Percentiles rank a stretch among this genome's conserved stretches.
phyloP scores from a whole-genome alignment of 1,284 basidiomycete genomes.

The Irpex rosettiformis region DNA sequence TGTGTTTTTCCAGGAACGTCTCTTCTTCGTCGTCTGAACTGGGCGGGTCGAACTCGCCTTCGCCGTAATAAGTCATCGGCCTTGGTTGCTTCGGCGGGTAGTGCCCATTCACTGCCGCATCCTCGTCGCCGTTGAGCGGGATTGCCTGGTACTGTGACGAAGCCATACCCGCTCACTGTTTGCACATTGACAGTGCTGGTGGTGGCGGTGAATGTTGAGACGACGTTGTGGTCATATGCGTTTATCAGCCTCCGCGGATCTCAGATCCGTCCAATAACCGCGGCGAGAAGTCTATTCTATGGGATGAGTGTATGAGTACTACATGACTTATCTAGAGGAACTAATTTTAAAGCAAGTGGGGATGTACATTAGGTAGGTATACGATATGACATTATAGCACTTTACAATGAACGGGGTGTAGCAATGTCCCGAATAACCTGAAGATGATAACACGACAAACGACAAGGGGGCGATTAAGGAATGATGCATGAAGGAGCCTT shows the following conservation, averaged over 20 bases:
- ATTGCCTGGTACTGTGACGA: conserved; percentile 21
- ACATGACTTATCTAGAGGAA: neutral
- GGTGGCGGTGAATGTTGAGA: too few relatives aligned
- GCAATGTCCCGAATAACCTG: neutral
- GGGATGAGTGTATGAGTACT: neutral
- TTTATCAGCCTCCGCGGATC: too few relatives aligned
- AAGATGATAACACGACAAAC: neutral
- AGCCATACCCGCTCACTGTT: too few relatives aligned
- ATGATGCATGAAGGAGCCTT: conserved; percentile 3
- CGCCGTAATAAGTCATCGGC: conserved; percentile 56
- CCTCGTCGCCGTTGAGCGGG: conserved; percentile 19
- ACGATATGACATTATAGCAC: conserved; percentile 2
- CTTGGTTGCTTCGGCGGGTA: conserved; percentile 18
- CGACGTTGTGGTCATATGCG: too few relatives aligned
- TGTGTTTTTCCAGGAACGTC: conserved; percentile 40
- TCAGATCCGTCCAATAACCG: too few relatives aligned
- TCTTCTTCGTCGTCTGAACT: conserved; percentile 68
- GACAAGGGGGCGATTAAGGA: neutral
- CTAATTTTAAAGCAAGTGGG: neutral
- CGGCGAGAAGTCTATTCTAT: neutral
- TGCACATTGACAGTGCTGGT: too few relatives aligned
- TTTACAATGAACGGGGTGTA: conserved; percentile 1
- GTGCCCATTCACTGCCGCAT: neutral
- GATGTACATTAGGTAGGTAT: neutral
- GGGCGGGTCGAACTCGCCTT: conserved; percentile 68